Evolutionary conservation across 2,329 filamentous ascomycete species (phyloP), one percentile per base, ranked within the genome.

Genomic region (Sporothrix dimorphospora): DNA sequence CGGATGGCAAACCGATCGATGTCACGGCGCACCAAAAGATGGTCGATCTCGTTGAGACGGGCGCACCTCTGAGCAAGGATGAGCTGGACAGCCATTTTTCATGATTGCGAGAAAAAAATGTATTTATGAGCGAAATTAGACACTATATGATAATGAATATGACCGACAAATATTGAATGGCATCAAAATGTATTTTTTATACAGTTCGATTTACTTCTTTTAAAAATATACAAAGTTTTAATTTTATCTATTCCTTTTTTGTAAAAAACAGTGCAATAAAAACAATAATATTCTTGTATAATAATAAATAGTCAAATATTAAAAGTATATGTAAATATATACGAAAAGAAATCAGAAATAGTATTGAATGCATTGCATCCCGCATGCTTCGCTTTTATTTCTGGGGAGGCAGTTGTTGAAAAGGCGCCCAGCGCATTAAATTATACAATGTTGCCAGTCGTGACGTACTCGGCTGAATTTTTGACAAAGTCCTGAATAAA

Each of bases 21-120:
- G 75, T 77, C 19, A 38, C 74, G 27, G 70, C 69, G 3, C 76
- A 79, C 74, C 69, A 73, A 45, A 67, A 63, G 3, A 47, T 79
- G 69, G 73, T 77, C 4, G 71, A 74, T 5, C 74, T 79, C 3
- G 77, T 79, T 7, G 73, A 77, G 68, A 61, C 69, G 30, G 75
- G 73, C 9, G 67, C 61, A 24, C 45, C 63, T 63, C 67, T 78
- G 12, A 61, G 70, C 42, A 70, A 72, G 27, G 34, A 61, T 1
- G 68, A 75, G 45, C 72, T 78, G 24, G 67, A 72, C 55, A 69
- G 34, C 34, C 73, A 74, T 42, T 77, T 74, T 69, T 16, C 34
- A 21, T 24, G 14, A 69, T 30, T 4, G 7, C 42, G 42, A 45
- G 42, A 3, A 3, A 45, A 12, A 2, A 45, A 45, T 45, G 9